Base-by-base conservation (phyloP, 2,329 filamentous ascomycete genomes). In the Pseudogymnoascus sp. region DNA sequence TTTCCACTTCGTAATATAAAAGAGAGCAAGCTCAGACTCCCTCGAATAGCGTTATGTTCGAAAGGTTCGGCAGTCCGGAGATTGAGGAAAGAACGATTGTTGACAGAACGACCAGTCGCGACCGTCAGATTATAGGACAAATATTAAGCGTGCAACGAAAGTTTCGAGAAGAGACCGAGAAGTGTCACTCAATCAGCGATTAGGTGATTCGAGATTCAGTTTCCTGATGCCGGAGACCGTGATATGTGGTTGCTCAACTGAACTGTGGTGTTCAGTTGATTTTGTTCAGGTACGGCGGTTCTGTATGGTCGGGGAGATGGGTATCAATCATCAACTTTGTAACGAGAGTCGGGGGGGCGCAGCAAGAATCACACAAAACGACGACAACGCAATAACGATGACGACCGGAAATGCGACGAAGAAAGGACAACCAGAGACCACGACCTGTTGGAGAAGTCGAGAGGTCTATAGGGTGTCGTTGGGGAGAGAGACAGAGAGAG, bases 391-490 rank as follows among this genome's bases (percentile, higher is more conserved):
- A 61, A 40, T 42, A 61, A 61, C 24, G 65, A 63, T 63, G 62
- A 59, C 62, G 38, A 16, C n/a, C 33, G 64, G 63, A 64, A 64
- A 64, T 65, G 62, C 62, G 65, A 64, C 65, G 24, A 64, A 65
- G 65, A 67, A 61, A 63, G 64, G 56, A 63, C 64, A 61, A 63
- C 19, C 59, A 40, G 60, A 40, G 26, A 33, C 56, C 59, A 64
- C 38, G 31, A 38, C 37, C 44, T 59, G 63, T 33, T 33, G 50
- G 44, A 60, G 26, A 64, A 29, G 44, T 62, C 62, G 59, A 64
- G 42, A 33, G 21, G 42, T 47, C 42, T 47, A 47, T 13, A 47
- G 47, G 47, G 31, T 31, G 47, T 31, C 14, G 24, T 31, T 14
- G 19, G 16, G 8, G 61, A 42, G 56, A 63, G 63, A 40, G n/a